Base-by-base conservation (phyloP, 1,284 basidiomycete genomes). In the Malassezia yamatoensis region DNA sequence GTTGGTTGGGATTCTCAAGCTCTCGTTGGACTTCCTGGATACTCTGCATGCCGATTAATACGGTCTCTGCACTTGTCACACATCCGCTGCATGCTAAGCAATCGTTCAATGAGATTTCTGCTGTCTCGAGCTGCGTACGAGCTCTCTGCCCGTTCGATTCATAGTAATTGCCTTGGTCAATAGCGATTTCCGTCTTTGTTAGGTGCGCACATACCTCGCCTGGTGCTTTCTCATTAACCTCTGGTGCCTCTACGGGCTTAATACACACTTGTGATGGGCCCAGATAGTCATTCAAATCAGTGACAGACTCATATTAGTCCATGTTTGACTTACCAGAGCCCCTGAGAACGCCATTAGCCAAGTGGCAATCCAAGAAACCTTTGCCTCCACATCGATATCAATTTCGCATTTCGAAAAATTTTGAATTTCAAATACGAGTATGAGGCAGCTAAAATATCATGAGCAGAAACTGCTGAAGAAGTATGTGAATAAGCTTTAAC, bases 181-280 rank as follows among this genome's bases (percentile, higher is more conserved):
- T 85, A 43, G 82, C 81, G 51, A 96, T 96, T 74, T 91, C 84
- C 3, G 90, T 94, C 38, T 77, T 72, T 36, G 38, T 47, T 1
- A 51, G 50, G 1, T n/a, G 20, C 1, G 9, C 18, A 21, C n/a
- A 34, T 20, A 44, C 49, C 24, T 51, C 54, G 13, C 18, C 44
- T 18, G n/a, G 11, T 2, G 55, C 40, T 35, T 75, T 61, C 63
- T 72, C 61, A 83, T 82, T 8, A 78, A 76, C 71, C 85, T 82
- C 38, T 10, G 52, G 41, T 4, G 57, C 57, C 55, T 78, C 75
- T 20, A 96, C 89, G 2, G 94, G 93, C 72, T 96, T 96, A 77
- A 98, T 96, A 77, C 94, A 99, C 40, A 87, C 86, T 78, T 96
- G 93, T 1, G 90, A 88, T 3, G 94, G 94, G 0, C 90, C 89